Evolutionary conservation across 345 rosid genomes (phyloP), one percentile per base, ranked within the genome.

Genomic region (Turritis glabra): DNA sequence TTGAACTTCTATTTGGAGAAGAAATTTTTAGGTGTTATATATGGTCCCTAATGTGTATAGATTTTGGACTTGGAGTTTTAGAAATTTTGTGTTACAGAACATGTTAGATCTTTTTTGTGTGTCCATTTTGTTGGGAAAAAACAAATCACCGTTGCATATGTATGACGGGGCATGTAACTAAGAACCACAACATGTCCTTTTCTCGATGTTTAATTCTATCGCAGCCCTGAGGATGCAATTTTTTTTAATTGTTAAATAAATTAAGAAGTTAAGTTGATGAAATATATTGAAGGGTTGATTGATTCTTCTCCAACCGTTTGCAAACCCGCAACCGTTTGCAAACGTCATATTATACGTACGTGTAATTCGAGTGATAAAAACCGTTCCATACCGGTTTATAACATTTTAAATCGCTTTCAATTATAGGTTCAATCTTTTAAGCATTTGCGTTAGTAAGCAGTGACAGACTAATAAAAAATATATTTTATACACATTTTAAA

Each of bases 101-200:
- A 72, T 72, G 52, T 61, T 60, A 60, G n/a, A 26, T 25, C n/a
- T 37, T 51, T 51, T 60, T 19, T 51, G 29, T 27, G 8, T 72
- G 41, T 51, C 17, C 10, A 10, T 30, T 5, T 21, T 22, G 47
- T 33, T 19, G 14, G 30, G 13, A 3, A 38, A 11, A 65, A 65
- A 52, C 10, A 52, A 67, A 15, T 35, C n/a, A 22, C 7, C 22
- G 8, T 13, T 65, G 19, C 18, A 32, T 50, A 17, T 44, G 55
- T 54, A 68, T 46, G 52, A 4, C 19, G n/a, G n/a, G n/a, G n/a
- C n/a, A 59, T 33, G 37, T 25, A 35, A 47, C 58, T n/a, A 23
- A 48, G 29, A 37, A 71, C 59, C 27, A 38, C 41, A 56, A 62
- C 54, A 72, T 58, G 32, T 72, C 53, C 25, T 27, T 62, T 60